Evolutionary conservation across 805 yeast species (phyloP).

Genomic region (Lipomyces lipofer): DNA sequence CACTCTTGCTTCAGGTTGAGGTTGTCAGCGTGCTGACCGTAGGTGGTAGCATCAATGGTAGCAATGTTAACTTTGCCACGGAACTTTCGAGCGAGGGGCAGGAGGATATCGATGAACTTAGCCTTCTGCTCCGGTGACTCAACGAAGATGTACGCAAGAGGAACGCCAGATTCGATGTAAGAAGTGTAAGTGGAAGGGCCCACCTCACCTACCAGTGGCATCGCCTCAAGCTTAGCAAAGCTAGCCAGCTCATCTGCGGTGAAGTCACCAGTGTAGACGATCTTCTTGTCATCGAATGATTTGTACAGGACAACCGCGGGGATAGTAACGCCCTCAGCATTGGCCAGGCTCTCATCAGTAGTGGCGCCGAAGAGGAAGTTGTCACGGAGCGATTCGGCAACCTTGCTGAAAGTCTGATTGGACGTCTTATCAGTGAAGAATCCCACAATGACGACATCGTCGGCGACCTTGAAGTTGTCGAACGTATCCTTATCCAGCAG

Average conservation of each 20-base stretch:
- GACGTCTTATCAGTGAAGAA: constrained; percentile 53
- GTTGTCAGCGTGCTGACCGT: constrained; percentile 82
- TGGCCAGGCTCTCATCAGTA: constrained; percentile 44
- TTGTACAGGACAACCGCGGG: constrained; percentile 52
- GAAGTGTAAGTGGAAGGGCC: constrained; percentile 72
- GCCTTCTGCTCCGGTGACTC: constrained; percentile 65
- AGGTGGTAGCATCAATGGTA: constrained; percentile 77
- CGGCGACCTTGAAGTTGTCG: constrained; percentile 49
- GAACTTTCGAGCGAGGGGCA: constrained; percentile 66
- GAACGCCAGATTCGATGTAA: constrained; percentile 71
- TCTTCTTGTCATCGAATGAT: constrained; percentile 40
- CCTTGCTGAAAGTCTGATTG: constrained; percentile 58
- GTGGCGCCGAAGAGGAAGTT: constrained; percentile 59
- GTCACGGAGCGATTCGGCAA: constrained; percentile 68
- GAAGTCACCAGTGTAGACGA: constrained; percentile 38
- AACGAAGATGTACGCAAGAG: constrained; percentile 88
- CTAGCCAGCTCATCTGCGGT: constrained; percentile 44
- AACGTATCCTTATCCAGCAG: constrained; percentile 52
- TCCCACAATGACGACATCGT: constrained; percentile 48
- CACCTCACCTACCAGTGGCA: constrained; percentile 87
- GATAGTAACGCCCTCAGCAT: constrained; percentile 42
- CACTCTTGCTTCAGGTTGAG: constrained; percentile 80
- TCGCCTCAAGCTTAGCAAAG: constrained; percentile 61
- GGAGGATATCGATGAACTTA: constrained; percentile 53
- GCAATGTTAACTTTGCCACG: constrained; percentile 85